phyloP scores from a whole-genome alignment of 495 filamentous ascomycete species.

The Talaromyces proteolyticus region DNA sequence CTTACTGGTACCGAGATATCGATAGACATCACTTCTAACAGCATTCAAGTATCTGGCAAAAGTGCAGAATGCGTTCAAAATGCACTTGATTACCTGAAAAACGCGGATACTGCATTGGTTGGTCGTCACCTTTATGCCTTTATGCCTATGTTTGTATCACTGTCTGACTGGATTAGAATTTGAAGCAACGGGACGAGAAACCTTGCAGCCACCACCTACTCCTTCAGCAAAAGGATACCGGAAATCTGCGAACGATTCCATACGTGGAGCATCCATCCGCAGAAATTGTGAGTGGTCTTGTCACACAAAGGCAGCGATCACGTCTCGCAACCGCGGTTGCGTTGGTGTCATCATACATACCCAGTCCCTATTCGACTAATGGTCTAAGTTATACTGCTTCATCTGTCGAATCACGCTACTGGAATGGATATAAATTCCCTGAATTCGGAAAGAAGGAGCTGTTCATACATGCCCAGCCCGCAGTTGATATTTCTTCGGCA shows the following conservation, averaged over 20 bases:
- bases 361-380: too few species aligned
- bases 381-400: too few species aligned
- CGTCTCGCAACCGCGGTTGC: background rate
- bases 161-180: too few species aligned
- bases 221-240: background rate
- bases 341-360: too few species aligned
- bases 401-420: background rate
- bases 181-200: background rate
- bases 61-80: constrained; percentile 54
- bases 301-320: background rate
- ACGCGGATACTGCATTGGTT: constrained; percentile 48
- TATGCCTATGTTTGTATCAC: too few species aligned
- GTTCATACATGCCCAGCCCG: background rate
- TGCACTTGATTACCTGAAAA: constrained; percentile 60
- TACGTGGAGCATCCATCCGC: background rate
- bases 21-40: constrained; percentile 14
- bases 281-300: background rate
- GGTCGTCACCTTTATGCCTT: too few species aligned
- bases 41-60: constrained; percentile 16
- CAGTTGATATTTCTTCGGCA: background rate
- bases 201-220: background rate
- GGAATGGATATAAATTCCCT: background rate
- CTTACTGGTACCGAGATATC: too few species aligned
- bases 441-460: background rate
- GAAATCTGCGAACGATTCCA: background rate